Base-by-base conservation (phyloP, 2,329 filamentous ascomycete genomes). In the Leptographium procerum region DNA sequence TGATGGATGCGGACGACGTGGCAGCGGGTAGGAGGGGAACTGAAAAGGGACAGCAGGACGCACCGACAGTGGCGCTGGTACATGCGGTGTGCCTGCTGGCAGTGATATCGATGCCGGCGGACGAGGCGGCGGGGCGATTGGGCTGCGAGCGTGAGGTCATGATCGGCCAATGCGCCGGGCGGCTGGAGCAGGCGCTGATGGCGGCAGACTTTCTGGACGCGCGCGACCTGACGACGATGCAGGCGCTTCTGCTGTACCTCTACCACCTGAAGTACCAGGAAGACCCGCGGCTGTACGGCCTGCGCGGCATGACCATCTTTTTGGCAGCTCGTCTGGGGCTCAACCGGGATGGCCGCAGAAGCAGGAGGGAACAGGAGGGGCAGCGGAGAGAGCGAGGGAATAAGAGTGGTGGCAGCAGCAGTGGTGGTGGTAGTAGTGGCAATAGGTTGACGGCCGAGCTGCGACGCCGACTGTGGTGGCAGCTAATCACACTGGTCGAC, bases 21-120 rank as follows among this genome's bases (percentile, higher is more conserved):
- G 34, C 6, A 16, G 34, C 3, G 34, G 34, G 34, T 4, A 16
- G 34, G 10, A 36, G 16, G 34, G 34, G 34, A 16, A 11, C 34
- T 2, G 34, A 36, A 36, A 36, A 36, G 34, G 34, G 34, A 2
- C 34, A 36, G 34, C 34, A 36, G 34, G 10, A 73, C 0, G 75
- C 79, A 1, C 73, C 71, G 0, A 72, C 82, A 10, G 82, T 86
- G 64, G 82, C 83, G 2, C 69, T 88, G 14, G 75, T 86, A 64
- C 87, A 87, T 63, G 70, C 81, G 56, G 76, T 85, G 34, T 84
- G 83, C 64, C 82, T 78, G 53, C 74, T 75, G 6, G 78, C 80
- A 4, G 74, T 84, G 36, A 79, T 76, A 3, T 83, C 80, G 0
- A 75, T 86, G 59, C 79, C 81, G 40, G 75, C 81, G 19, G 76